Percentiles rank a stretch among this genome's conserved stretches.
Conservation (phyloP, 257 asterid genomes). For the Gentiana dahurica region DNA sequence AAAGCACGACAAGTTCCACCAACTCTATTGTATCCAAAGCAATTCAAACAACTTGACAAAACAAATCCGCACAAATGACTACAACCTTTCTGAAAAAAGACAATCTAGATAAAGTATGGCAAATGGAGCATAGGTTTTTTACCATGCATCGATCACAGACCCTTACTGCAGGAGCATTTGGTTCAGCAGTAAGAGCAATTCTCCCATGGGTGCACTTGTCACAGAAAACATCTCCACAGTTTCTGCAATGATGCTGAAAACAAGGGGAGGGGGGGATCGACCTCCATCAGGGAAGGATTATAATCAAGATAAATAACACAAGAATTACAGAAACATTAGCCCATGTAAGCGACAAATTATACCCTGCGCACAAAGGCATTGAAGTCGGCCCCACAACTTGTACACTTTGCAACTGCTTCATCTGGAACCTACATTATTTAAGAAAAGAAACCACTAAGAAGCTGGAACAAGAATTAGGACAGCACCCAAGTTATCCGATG, state of each 20-base stretch:
- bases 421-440: slow-evolving; percentile 62
- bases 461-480: background rate
- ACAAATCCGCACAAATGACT: too few relatives aligned
- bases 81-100: too few relatives aligned
- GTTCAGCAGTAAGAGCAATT: slow-evolving; percentile 81
- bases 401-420: slow-evolving; percentile 85
- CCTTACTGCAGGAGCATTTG: slow-evolving; percentile 80
- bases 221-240: slow-evolving; percentile 91
- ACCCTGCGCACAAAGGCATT: slow-evolving; percentile 78
- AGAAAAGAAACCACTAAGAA: slow-evolving; percentile 7
- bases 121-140: slow-evolving; percentile 10
- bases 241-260: slow-evolving; percentile 94
- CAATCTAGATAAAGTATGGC: background rate
- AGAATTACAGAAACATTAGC: background rate
- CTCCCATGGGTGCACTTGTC: slow-evolving; percentile 97
- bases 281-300: background rate
- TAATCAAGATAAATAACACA: background rate
- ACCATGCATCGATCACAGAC: slow-evolving; percentile 95
- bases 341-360: slow-evolving; percentile 6
- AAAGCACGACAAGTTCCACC: background rate
- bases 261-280: slow-evolving; percentile 6
- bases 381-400: slow-evolving; percentile 70
- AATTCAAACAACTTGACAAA: background rate
- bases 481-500: background rate
- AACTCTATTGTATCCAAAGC: background rate